Evolutionary conservation across 2,329 filamentous ascomycete genomes (phyloP).

Genomic region (Ascomycota sp.): DNA sequence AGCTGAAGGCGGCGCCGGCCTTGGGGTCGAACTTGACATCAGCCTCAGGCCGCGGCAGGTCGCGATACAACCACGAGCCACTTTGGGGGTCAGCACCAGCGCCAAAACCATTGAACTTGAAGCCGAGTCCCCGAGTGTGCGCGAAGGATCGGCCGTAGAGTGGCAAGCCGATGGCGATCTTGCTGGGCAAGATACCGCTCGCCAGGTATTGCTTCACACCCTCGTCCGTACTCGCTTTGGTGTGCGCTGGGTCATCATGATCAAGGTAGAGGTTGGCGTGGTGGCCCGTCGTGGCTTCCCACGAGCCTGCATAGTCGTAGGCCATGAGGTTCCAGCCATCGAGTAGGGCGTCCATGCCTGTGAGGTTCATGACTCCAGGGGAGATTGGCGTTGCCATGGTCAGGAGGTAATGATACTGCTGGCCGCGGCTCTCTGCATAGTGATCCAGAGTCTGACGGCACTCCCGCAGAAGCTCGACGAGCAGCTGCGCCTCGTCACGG

Average conservation of each 20-base stretch:
- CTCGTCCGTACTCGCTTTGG: slow-evolving; percentile 46
- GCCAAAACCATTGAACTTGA: slow-evolving; percentile 39
- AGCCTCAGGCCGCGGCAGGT: slow-evolving; percentile 41
- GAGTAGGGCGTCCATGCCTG: slow-evolving; percentile 32
- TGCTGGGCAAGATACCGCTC: slow-evolving; percentile 35
- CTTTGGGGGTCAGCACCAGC: slow-evolving; percentile 20
- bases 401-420: slow-evolving; percentile 26
- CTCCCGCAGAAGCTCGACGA: slow-evolving; percentile 20
- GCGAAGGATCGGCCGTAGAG: slow-evolving; percentile 63
- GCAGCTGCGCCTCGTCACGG: slow-evolving; percentile 17
- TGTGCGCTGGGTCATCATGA: slow-evolving; percentile 27
- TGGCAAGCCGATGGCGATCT: slow-evolving; percentile 58
- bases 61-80: slow-evolving; percentile 58
- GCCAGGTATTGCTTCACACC: slow-evolving; percentile 34
- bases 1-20: slow-evolving; percentile 50
- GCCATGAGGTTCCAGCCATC: slow-evolving; percentile 46
- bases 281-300: slow-evolving; percentile 42
- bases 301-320: slow-evolving; percentile 51
- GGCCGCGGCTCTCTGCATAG: slow-evolving; percentile 17
- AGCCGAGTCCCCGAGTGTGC: slow-evolving; percentile 45
- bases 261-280: slow-evolving; percentile 48
- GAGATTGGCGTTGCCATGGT: slow-evolving; percentile 30
- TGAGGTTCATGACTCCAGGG: slow-evolving; percentile 24
- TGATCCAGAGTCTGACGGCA: slow-evolving; percentile 22
- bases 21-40: slow-evolving; percentile 33